Conservation (phyloP, 208 protist species). For the Leishmania arabica region DNA sequence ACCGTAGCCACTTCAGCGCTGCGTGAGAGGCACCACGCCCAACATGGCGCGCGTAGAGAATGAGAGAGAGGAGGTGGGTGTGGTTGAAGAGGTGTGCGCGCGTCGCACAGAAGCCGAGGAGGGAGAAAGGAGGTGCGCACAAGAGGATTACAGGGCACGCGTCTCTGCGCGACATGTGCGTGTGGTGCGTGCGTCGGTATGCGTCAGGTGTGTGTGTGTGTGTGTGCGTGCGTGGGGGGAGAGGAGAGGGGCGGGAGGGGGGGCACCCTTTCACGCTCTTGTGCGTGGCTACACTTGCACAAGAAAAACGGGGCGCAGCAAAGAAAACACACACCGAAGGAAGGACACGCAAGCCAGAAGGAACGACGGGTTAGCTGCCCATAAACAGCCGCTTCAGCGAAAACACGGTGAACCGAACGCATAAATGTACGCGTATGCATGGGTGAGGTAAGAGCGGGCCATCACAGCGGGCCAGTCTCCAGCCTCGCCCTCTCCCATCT, state of each 20-base stretch:
- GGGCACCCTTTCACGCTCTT: neutral
- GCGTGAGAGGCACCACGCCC: neutral
- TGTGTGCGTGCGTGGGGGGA: too few relatives aligned
- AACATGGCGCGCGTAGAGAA: neutral
- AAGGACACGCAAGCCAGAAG: neutral
- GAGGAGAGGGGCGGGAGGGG: too few relatives aligned
- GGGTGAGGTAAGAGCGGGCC: neutral
- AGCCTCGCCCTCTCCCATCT: neutral
- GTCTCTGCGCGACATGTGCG: neutral
- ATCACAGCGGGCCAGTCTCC: neutral
- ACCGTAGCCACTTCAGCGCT: neutral
- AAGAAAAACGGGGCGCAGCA: neutral
- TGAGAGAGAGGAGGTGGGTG: too few relatives aligned
- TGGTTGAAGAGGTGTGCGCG: neutral
- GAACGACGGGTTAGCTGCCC: too few relatives aligned
- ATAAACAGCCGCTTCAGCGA: neutral
- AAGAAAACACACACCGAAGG: neutral
- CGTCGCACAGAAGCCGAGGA: neutral
- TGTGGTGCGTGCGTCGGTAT: too few relatives aligned
- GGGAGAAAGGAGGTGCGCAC: neutral
- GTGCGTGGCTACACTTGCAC: neutral
- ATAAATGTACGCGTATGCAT: conserved; percentile 3
- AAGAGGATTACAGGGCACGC: neutral
- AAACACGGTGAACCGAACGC: neutral
- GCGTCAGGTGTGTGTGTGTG: too few relatives aligned